Conservation (phyloP, 106 monocot species). For the Allium cepa region DNA sequence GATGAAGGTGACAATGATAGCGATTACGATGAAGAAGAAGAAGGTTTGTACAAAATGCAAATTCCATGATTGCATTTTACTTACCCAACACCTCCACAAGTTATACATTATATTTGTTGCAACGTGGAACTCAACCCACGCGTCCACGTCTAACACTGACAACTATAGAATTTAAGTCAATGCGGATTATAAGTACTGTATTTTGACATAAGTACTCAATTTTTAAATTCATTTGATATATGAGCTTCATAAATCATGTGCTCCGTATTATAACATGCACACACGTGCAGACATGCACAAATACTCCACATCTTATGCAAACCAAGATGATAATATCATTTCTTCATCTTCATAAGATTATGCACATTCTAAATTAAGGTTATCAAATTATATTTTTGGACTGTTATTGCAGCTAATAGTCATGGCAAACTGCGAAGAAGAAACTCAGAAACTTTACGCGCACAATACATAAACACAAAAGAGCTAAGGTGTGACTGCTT, state of each 20-base stretch:
- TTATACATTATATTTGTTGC: no score
- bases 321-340: neutral
- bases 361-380: neutral
- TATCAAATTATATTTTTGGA: no score
- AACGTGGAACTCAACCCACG: no score
- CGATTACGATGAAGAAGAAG: conserved; percentile 28
- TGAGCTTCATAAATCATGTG: no score
- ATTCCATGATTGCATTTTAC: neutral
- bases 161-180: neutral
- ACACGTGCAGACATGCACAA: no score
- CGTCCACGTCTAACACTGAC: neutral
- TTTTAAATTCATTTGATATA: no score
- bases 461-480: conserved; percentile 79
- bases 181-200: neutral
- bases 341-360: neutral
- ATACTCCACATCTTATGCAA: neutral
- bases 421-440: conserved; percentile 26
- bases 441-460: conserved; percentile 48
- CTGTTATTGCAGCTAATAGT: neutral
- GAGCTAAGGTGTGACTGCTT: conserved; percentile 48
- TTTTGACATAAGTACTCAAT: neutral
- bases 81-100: conserved; percentile 1
- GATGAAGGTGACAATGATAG: conserved; percentile 39
- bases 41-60: neutral
- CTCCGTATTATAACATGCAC: no score